A percentile compares a stretch with the other conserved stretches of the same genome.
phyloP scores from a whole-genome alignment of 306 rosid genomes.

The Ceratonia siliqua region DNA sequence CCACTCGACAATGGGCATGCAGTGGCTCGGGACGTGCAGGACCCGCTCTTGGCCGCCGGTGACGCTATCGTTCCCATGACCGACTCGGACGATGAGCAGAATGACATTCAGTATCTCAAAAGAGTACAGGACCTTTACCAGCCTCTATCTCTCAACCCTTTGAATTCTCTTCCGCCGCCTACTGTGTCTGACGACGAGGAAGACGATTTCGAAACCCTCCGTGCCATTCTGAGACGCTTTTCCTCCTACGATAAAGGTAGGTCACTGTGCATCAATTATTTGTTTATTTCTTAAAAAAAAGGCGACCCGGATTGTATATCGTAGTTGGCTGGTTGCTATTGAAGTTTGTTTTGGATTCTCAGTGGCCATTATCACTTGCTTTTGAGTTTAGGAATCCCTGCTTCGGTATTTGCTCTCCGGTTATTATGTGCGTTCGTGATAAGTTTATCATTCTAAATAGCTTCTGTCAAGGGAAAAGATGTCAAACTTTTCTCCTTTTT shows the following conservation, averaged over 20 bases:
- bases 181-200: slow-evolving; percentile 53
- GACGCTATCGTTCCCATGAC: slow-evolving; percentile 12
- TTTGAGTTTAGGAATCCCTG: not conserved
- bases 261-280: not conserved
- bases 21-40: not conserved
- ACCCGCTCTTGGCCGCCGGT: slow-evolving; percentile 39
- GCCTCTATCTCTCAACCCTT: slow-evolving; percentile 41
- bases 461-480: not conserved
- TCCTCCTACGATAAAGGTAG: slow-evolving; percentile 52
- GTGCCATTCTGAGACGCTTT: slow-evolving; percentile 63
- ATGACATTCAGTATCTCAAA: slow-evolving; percentile 50
- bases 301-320: not conserved
- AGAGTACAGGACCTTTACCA: slow-evolving; percentile 53
- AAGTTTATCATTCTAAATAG: not conserved
- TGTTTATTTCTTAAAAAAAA: not conserved
- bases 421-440: not conserved
- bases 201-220: slow-evolving; percentile 67
- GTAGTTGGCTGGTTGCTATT: not conserved
- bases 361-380: not conserved
- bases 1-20: not conserved
- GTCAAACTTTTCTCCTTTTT: not conserved
- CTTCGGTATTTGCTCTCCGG: slow-evolving; percentile 2
- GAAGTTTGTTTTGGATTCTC: not conserved
- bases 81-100: slow-evolving; percentile 31
- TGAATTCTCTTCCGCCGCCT: slow-evolving; percentile 40